Base-by-base conservation (phyloP, 495 filamentous ascomycete genomes). In the Halenospora varia region DNA sequence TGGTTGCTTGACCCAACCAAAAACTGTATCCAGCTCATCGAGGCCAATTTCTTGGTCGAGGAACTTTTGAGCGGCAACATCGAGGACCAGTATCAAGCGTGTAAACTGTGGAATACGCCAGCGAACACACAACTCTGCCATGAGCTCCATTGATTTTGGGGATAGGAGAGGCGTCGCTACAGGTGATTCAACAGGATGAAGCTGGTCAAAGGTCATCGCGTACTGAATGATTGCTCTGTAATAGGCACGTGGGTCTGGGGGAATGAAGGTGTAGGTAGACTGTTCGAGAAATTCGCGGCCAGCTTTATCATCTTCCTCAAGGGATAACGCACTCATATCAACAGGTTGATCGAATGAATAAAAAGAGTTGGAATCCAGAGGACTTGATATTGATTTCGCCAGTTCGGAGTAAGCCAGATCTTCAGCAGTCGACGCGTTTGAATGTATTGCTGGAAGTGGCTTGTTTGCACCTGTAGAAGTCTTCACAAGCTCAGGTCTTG, bases 101-200 rank as follows among this genome's bases (percentile, higher is more conserved):
- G 91, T 90, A 67, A 88, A 90, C 48, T 83, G 81, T 18, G 94
- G 93, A 58, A 99, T 82, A 22, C 95, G 86, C 95, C 95, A 99
- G 57, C 92, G 85, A 61, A 90, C 71, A 63, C 84, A 88, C 42
- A 96, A 78, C 65, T 97, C 93, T 63, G 87, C 87, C 53, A 97
- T 72, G 56, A 99, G 74, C 51, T 96, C 90, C 10, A 80, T 78
- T 1, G 91, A 94, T 47, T 89, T 81, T 59, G 90, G 90, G 0
- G 92, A 94, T 11, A 99, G 74, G 19, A 93, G 73, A 83, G 61
- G 83, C 74, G 10, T 85, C 74, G 25, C 65, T 68, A 40, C 70
- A 48, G 71, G 44, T 48, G 55, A 15, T 44, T 63, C 49, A n/a
- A 56, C 45, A 8, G 73, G 68, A 62, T 81, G 77, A 54, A 80